Conservation (phyloP, 1,139 yeast genomes). For the Magnusiomyces tetraspermus region DNA sequence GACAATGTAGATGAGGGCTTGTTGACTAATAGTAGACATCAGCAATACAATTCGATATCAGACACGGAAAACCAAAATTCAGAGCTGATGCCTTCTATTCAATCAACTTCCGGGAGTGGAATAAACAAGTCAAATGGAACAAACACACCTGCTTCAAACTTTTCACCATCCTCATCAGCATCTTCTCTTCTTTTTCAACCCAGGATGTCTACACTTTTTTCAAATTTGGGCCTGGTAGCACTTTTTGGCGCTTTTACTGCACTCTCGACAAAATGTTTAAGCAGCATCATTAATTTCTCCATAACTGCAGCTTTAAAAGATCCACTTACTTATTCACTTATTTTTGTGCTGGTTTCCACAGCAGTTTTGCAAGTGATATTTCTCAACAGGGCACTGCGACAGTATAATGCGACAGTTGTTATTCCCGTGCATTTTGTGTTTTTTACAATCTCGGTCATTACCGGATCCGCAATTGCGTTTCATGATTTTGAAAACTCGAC, state of each 20-base stretch:
- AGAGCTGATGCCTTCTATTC: not conserved
- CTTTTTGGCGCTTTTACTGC: constrained; percentile 40
- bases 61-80: not conserved
- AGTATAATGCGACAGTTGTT: constrained; percentile 37
- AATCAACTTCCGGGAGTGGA: no score
- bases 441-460: constrained; percentile 36
- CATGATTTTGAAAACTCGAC: constrained; percentile 33
- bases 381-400: constrained; percentile 33
- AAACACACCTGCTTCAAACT: not conserved
- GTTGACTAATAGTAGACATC: not conserved
- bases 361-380: constrained; percentile 35
- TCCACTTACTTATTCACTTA: constrained; percentile 28
- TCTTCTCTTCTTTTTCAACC: not conserved
- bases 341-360: constrained; percentile 29
- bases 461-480: constrained; percentile 34
- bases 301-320: constrained; percentile 25
- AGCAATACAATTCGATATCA: not conserved
- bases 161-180: not conserved
- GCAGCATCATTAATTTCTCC: constrained; percentile 30
- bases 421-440: constrained; percentile 41
- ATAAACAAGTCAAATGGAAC: not conserved
- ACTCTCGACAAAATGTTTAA: constrained; percentile 35
- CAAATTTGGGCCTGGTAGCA: constrained; percentile 34
- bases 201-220: constrained; percentile 12
- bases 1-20: not conserved